Evolutionary conservation across 345 rosid species (phyloP).

Genomic region (Barbarea vulgaris): DNA sequence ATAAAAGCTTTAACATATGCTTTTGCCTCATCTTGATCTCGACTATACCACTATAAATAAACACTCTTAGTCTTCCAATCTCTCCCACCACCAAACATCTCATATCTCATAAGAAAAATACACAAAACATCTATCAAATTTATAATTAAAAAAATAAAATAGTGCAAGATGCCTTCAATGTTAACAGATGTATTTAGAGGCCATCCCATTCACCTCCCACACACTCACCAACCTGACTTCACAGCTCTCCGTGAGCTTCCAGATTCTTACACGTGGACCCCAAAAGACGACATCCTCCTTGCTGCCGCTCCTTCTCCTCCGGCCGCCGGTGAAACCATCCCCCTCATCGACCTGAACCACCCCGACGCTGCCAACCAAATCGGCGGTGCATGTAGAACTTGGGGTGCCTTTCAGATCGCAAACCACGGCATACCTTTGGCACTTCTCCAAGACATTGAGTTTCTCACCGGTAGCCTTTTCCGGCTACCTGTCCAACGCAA

Average conservation of each 20-base stretch:
- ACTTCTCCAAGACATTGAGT: slow-evolving; percentile 56
- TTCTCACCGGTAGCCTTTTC: slow-evolving; percentile 57
- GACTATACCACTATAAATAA: slow-evolving; percentile 40
- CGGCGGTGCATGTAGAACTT: slow-evolving; percentile 62
- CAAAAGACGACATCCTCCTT: slow-evolving; percentile 35
- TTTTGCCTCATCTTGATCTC: slow-evolving; percentile 33
- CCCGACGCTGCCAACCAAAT: slow-evolving; percentile 45
- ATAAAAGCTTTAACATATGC: slow-evolving; percentile 7
- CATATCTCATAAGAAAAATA: slow-evolving; percentile 2
- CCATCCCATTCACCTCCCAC: slow-evolving; percentile 54
- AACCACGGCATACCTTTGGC: slow-evolving; percentile 60
- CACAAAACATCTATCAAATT: background rate
- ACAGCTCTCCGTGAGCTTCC: slow-evolving; percentile 50
- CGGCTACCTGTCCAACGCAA: slow-evolving; percentile 64
- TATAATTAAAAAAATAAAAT: background rate
- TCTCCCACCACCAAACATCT: slow-evolving; percentile 26
- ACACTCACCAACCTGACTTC: slow-evolving; percentile 61
- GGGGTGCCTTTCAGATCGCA: slow-evolving; percentile 75
- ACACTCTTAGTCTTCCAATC: slow-evolving; percentile 25
- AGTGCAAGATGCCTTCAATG: slow-evolving; percentile 40
- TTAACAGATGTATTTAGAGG: slow-evolving; percentile 57
- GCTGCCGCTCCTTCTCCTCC: slow-evolving; percentile 30
- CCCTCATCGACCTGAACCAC: slow-evolving; percentile 57
- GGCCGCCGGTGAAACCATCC: slow-evolving; percentile 41
- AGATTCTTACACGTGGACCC: slow-evolving; percentile 59